Evolutionary conservation across 208 protist genomes (phyloP).

Genomic region (Crithidia sp.): DNA sequence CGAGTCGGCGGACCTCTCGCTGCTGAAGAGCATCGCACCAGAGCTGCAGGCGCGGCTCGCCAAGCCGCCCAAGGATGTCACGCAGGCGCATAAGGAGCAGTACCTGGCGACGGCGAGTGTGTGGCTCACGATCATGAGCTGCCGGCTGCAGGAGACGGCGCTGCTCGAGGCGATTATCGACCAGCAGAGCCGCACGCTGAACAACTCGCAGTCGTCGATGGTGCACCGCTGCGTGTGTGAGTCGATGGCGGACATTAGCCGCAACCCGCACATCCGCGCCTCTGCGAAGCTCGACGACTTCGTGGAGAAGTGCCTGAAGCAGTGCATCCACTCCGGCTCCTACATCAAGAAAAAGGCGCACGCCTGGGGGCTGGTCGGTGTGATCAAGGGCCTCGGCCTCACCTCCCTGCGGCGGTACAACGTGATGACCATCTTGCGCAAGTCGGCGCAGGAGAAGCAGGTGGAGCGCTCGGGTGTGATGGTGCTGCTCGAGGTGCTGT

Average conservation of each 20-base stretch:
- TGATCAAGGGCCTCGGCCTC: slow-evolving; percentile 85
- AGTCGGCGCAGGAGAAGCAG: slow-evolving; percentile 74
- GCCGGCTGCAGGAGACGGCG: slow-evolving; percentile 80
- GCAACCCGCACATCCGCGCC: slow-evolving; percentile 65
- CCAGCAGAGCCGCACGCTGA: slow-evolving; percentile 87
- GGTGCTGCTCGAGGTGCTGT: slow-evolving; percentile 88
- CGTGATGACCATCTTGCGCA: slow-evolving; percentile 69
- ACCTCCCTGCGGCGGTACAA: slow-evolving; percentile 72
- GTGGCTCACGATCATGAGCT: slow-evolving; percentile 91
- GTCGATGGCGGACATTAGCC: slow-evolving; percentile 87
- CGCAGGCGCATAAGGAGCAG: slow-evolving; percentile 79
- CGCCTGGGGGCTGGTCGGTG: slow-evolving; percentile 85
- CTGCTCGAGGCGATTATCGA: slow-evolving; percentile 88
- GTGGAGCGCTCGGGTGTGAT: slow-evolving; percentile 82
- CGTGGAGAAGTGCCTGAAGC: slow-evolving; percentile 91
- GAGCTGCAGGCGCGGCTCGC: slow-evolving; percentile 75
- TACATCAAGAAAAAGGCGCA: slow-evolving; percentile 94
- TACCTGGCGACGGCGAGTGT: slow-evolving; percentile 88
- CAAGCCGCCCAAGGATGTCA: slow-evolving; percentile 86
- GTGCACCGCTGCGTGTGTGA: slow-evolving; percentile 91
- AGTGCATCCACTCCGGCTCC: slow-evolving; percentile 80
- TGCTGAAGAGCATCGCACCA: slow-evolving; percentile 63
- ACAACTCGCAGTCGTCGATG: slow-evolving; percentile 89
- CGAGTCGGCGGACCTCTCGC: slow-evolving; percentile 49
- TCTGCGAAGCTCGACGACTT: slow-evolving; percentile 87